Conservation (phyloP, 2,329 filamentous ascomycete genomes). For the Trichoderma arundinaceum region DNA sequence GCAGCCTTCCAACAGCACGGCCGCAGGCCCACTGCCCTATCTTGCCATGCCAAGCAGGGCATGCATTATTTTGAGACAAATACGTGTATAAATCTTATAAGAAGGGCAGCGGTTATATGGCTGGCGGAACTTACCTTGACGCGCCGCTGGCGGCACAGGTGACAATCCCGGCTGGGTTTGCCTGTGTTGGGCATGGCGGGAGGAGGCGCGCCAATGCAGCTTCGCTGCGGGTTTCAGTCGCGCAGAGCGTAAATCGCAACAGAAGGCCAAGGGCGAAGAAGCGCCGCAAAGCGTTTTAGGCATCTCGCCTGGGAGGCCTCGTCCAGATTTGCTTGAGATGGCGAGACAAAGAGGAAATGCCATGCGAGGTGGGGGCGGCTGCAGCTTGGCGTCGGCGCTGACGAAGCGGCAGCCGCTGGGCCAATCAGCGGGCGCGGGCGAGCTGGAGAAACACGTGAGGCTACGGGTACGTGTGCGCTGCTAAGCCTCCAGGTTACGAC, state of each 20-base stretch:
- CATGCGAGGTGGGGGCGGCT: constrained; percentile 26
- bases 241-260: background rate
- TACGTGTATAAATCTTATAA: background rate
- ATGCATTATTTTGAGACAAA: too few relatives aligned
- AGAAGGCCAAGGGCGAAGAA: background rate
- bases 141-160: constrained; percentile 48
- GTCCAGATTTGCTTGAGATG: constrained; percentile 8
- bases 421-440: constrained; percentile 5
- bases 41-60: too few relatives aligned
- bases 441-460: background rate
- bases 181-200: constrained; percentile 50
- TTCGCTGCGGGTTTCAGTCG: background rate
- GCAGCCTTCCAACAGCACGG: background rate
- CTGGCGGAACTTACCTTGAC: constrained; percentile 46
- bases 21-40: background rate
- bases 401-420: background rate
- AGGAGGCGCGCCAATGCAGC: background rate
- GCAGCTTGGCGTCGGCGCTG: background rate
- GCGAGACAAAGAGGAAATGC: constrained; percentile 23
- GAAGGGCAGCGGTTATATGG: background rate
- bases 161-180: constrained; percentile 49
- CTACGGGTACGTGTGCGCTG: background rate
- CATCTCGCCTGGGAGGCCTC: constrained; percentile 28
- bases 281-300: constrained; percentile 17
- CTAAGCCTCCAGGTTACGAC: constrained; percentile 6